phyloP scores from a whole-genome alignment of 257 asterid species.

The Lithospermum erythrorhizon region DNA sequence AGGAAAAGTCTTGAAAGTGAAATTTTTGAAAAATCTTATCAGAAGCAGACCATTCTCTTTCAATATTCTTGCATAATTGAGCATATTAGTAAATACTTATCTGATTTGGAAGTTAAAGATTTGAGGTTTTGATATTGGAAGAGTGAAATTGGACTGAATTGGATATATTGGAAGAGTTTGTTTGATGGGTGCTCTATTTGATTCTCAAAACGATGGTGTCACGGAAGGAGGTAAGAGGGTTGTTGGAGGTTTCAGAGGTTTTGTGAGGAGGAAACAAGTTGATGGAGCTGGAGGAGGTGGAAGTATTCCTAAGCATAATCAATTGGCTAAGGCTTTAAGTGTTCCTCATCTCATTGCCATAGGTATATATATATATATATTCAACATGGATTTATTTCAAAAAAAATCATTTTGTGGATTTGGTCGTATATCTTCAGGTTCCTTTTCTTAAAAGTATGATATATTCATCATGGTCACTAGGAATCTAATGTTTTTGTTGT shows the following conservation, averaged over 20 bases:
- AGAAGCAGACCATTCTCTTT: too few species aligned
- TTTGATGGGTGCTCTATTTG: slow-evolving; percentile 16
- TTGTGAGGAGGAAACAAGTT: slow-evolving; percentile 85
- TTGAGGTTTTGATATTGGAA: background rate
- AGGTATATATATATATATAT: slow-evolving; percentile 23
- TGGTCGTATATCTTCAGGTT: background rate
- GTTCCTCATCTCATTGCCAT: slow-evolving; percentile 77
- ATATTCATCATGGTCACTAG: too few species aligned
- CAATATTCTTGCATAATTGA: too few species aligned
- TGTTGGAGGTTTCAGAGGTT: slow-evolving; percentile 38
- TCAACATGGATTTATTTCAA: background rate
- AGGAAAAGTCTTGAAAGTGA: too few species aligned
- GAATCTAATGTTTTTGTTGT: too few species aligned
- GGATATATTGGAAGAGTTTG: background rate
- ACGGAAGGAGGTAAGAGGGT: slow-evolving; percentile 22
- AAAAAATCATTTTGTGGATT: background rate
- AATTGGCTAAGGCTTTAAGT: slow-evolving; percentile 69
- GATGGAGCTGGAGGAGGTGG: slow-evolving; percentile 28
- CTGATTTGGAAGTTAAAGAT: background rate
- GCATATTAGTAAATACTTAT: too few species aligned
- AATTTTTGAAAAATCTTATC: too few species aligned
- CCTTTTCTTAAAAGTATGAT: too few species aligned
- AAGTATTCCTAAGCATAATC: slow-evolving; percentile 24
- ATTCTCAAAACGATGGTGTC: slow-evolving; percentile 19
- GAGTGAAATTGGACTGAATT: background rate